phyloP scores from a whole-genome alignment of 306 rosid genomes.

The Biancaea sappan region DNA sequence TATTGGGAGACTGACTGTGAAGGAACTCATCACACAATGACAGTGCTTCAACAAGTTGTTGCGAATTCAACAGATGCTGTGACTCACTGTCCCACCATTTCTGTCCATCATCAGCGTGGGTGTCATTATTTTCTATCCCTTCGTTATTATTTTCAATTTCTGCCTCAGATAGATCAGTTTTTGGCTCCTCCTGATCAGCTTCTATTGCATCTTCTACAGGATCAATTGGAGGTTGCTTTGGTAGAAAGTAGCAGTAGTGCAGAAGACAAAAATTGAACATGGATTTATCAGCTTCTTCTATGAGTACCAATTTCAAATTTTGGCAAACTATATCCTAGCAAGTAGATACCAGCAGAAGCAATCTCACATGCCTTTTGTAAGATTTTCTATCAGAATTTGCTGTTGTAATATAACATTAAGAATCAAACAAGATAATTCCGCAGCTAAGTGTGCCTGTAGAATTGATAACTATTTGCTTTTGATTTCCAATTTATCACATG shows the following conservation, averaged over 20 bases:
- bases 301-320: background rate
- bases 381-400: background rate
- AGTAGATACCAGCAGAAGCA: background rate
- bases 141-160: constrained; percentile 35
- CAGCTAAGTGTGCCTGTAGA: background rate
- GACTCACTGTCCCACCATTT: constrained; percentile 90
- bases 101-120: constrained; percentile 45
- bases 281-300: constrained; percentile 27
- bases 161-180: constrained; percentile 20
- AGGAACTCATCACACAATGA: constrained; percentile 67
- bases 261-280: constrained; percentile 20
- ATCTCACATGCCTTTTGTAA: background rate
- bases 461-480: background rate
- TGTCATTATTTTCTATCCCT: constrained; percentile 34
- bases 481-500: constrained; percentile 7
- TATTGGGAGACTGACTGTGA: constrained; percentile 67
- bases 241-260: constrained; percentile 7
- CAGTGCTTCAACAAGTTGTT: constrained; percentile 74
- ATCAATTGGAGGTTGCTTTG: constrained; percentile 33
- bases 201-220: constrained; percentile 34
- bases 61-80: constrained; percentile 68
- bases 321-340: background rate
- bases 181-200: constrained; percentile 39
- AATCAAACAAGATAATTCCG: background rate
- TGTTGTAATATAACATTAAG: constrained; percentile 7